Evolutionary conservation across 73 alveolate genomes (phyloP).

Genomic region (Paramecium sexaurelia): DNA sequence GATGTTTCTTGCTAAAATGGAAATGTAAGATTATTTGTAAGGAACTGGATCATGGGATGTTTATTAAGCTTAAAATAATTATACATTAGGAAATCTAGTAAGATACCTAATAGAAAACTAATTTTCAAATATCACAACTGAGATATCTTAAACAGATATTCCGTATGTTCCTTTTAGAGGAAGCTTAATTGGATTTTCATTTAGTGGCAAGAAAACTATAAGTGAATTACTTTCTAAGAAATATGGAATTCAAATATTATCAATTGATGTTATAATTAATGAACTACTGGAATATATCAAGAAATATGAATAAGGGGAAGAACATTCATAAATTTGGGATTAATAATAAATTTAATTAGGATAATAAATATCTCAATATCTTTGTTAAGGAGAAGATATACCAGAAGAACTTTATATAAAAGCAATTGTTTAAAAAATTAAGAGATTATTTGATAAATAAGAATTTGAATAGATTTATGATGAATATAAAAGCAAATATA

Average conservation of each 20-base stretch:
- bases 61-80: conserved; percentile 53
- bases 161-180: conserved; percentile 81
- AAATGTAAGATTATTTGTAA: conserved; percentile 74
- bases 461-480: conserved; percentile 34
- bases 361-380: conserved; percentile 65
- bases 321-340: conserved; percentile 47
- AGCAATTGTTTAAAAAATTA: conserved; percentile 70
- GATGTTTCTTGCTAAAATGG: conserved; percentile 70
- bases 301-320: conserved; percentile 17
- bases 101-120: conserved; percentile 52
- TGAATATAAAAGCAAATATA: background rate
- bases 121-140: background rate
- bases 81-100: conserved; percentile 64
- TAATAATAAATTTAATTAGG: conserved; percentile 66
- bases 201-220: conserved; percentile 93
- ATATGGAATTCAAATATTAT: conserved; percentile 67
- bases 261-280: conserved; percentile 48
- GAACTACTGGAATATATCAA: conserved; percentile 37
- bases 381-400: conserved; percentile 83
- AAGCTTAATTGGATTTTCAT: conserved; percentile 89
- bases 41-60: conserved; percentile 82
- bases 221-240: conserved; percentile 75
- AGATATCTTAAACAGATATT: background rate
- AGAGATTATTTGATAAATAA: background rate
- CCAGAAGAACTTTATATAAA: conserved; percentile 86